Base-by-base conservation (phyloP, 1,284 basidiomycete species). In the Ceratobasidium sp. region DNA sequence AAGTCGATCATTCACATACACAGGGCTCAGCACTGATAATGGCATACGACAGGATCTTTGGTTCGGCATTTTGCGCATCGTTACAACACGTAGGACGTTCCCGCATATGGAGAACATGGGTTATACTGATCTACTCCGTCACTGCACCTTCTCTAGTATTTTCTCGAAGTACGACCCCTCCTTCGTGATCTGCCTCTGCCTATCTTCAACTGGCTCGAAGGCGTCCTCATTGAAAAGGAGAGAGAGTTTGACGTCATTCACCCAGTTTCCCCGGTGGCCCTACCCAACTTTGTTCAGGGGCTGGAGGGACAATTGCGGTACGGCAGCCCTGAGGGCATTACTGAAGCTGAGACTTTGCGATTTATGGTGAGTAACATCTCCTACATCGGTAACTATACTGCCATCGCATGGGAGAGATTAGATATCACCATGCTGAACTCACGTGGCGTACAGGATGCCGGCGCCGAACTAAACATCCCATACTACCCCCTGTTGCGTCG, bases 61-160 rank as follows among this genome's bases (percentile, higher is more conserved):
- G 82, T 0, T 82, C 80, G 21, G 83, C 83, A 0, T 84, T 83
- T 75, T 83, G 82, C 61, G 82, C 83, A 6, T 82, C 81, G 1
- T 75, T 83, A 16, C 81, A 82, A 45, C 64, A 67, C 50, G 64
- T 67, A 55, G 75, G 80, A 79, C 41, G 34, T 32, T 71, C 71
- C n/a, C 30, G 18, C 16, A 41, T 52, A 32, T n/a, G 39, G 26
- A 34, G 12, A 45, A n/a, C 52, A 55, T 61, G 23, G 23, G 32
- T 26, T 64, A 32, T 59, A 50, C 59, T 58, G 45, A 60, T 72
- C 57, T 39, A 36, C 48, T 9, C 10, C 34, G 18, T 34, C 26
- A 18, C 26, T 32, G 6, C 43, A 23, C 34, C 43, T 41, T 32
- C 32, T 43, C n/a, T 78, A 80, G 60, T 84, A 83, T 74, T 82